Evolutionary conservation across 2,329 filamentous ascomycete genomes (phyloP).

Genomic region (Whalleya microplaca): DNA sequence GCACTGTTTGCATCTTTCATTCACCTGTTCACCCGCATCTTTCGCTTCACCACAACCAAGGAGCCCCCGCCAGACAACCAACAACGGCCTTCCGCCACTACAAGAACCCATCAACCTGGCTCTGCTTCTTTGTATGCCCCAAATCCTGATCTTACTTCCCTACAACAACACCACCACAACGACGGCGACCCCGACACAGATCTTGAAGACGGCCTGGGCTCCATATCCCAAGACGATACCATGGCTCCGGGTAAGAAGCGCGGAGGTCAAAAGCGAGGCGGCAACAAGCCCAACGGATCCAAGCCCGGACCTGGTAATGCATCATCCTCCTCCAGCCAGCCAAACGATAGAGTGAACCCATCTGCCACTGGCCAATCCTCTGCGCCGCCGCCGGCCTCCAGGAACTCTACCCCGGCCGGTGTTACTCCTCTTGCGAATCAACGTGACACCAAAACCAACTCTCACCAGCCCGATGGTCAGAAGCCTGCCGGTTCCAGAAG

Average conservation of each 20-base stretch:
- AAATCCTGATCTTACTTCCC: constrained; percentile 2
- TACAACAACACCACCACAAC: constrained; percentile 11
- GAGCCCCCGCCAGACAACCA: constrained; percentile 13
- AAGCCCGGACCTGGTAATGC: constrained; percentile 9
- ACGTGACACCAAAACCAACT: constrained; percentile 31
- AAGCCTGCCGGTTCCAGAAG: constrained; percentile 22
- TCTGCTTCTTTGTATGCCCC: constrained; percentile 1
- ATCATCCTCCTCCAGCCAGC: constrained; percentile 17
- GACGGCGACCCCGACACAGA: constrained; percentile 14
- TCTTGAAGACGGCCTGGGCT: constrained; percentile 16
- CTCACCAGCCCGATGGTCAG: constrained; percentile 22
- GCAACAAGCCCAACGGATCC: constrained; percentile 23
- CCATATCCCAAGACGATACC: constrained; percentile 17
- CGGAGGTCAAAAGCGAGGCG: constrained; percentile 33
- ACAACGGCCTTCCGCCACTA: constrained; percentile 8
- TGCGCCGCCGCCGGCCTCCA: constrained; percentile 10
- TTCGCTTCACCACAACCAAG: constrained; percentile 29
- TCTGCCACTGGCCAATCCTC: constrained; percentile 9
- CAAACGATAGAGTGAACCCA: constrained; percentile 19
- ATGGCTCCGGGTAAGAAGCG: constrained; percentile 36
- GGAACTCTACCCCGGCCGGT: constrained; percentile 16
- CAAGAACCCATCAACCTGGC: constrained; percentile 1
- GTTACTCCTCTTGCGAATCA: constrained; percentile 21
- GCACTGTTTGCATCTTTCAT: constrained; percentile 40
- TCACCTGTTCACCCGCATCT: constrained; percentile 36